A percentile compares a stretch with the other conserved stretches of the same genome.
These are phyloP conservation scores for Yamadazyma sp. DNA, from an alignment of 1,139 yeast species.

Conservation along the genomic window DNA sequence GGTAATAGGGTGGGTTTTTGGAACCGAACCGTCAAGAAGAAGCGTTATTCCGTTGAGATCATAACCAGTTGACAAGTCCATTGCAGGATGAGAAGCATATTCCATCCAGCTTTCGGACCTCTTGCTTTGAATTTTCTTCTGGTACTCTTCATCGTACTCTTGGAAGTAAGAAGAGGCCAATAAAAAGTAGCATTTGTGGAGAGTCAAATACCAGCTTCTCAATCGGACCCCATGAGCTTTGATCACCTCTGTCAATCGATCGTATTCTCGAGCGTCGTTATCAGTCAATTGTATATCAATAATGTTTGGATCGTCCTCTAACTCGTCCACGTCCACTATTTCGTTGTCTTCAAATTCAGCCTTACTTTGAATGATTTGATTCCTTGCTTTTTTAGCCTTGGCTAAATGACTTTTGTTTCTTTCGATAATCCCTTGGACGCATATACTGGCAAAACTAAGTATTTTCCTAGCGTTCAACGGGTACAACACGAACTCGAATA, in stretches of 20 bases:
- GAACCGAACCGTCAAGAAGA: conserved; percentile 1
- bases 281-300: conserved; percentile 12
- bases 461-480: conserved; percentile 44
- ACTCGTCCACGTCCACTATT: conserved; percentile 18
- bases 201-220: conserved; percentile 55
- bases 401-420: conserved; percentile 9
- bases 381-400: conserved; percentile 5
- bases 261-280: conserved; percentile 19
- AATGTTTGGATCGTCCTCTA: conserved; percentile 22
- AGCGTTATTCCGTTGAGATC: conserved; percentile 3
- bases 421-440: conserved; percentile 14
- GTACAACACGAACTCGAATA: conserved; percentile 51
- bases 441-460: conserved; percentile 18
- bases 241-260: conserved; percentile 25
- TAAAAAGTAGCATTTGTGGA: conserved; percentile 77
- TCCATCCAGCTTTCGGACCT: conserved; percentile 1
- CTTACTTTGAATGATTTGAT: conserved; percentile 7
- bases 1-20: not conserved
- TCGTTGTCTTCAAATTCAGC: conserved; percentile 12
- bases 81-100: not conserved
- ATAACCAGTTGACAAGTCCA: not conserved
- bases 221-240: conserved; percentile 26
- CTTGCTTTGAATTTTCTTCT: conserved; percentile 19
- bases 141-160: conserved; percentile 47
- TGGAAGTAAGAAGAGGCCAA: conserved; percentile 82